A percentile compares a stretch with the other conserved stretches of the same genome.
Evolutionary conservation across 306 rosid genomes (phyloP).

Genomic region (Betula pendula): DNA sequence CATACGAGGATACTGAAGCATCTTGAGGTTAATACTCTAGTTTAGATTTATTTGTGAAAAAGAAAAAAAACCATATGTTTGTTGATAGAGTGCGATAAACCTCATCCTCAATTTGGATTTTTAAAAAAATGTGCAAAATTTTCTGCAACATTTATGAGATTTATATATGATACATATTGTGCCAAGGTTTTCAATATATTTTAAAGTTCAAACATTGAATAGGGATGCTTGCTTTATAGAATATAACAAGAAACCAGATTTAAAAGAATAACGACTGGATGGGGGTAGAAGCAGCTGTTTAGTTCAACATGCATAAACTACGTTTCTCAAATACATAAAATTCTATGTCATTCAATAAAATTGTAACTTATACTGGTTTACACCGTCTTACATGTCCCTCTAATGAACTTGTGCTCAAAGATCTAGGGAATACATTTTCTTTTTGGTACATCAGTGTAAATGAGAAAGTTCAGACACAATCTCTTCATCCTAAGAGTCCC

Average conservation of each 20-base stretch:
- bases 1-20: slow-evolving; percentile 30
- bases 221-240: not conserved
- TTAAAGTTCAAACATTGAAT: not conserved
- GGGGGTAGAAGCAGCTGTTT: not conserved
- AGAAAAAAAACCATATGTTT: too few species aligned
- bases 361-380: not conserved
- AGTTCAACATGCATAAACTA: too few species aligned
- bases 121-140: not conserved
- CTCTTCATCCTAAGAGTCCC: too few species aligned
- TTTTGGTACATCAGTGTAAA: too few species aligned
- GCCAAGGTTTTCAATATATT: too few species aligned
- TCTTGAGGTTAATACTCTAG: slow-evolving; percentile 13
- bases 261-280: not conserved
- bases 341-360: too few species aligned
- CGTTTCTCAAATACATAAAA: too few species aligned
- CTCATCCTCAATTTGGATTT: not conserved
- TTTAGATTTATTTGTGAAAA: too few species aligned
- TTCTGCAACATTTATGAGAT: slow-evolving; percentile 1
- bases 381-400: not conserved
- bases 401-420: not conserved
- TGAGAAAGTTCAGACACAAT: too few species aligned
- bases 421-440: too few species aligned
- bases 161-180: not conserved
- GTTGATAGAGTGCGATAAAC: too few species aligned
- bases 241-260: not conserved